Conservation (phyloP, 495 filamentous ascomycete genomes). For the Lentithecium fluviatile region DNA sequence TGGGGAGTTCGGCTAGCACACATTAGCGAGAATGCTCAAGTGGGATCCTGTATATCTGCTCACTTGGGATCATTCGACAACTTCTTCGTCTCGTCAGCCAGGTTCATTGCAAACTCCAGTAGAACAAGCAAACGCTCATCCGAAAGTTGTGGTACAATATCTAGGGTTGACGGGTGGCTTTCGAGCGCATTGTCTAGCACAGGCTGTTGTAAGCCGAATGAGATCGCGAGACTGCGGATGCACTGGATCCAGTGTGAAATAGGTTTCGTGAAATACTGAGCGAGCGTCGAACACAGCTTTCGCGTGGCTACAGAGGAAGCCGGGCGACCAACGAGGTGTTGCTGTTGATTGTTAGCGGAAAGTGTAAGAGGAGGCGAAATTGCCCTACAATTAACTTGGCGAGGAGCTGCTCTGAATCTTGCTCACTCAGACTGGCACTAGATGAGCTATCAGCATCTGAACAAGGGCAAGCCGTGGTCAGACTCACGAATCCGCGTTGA, state of each 20-base stretch:
- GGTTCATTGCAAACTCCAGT: conserved; percentile 68
- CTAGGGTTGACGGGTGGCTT: conserved; percentile 50
- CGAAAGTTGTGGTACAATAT: conserved; percentile 56
- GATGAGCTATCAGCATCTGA: conserved; percentile 26
- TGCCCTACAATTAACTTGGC: conserved; percentile 68
- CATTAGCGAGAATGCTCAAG: neutral
- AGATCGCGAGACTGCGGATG: conserved; percentile 65
- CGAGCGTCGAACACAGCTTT: conserved; percentile 82
- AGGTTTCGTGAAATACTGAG: conserved; percentile 74
- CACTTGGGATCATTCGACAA: conserved; percentile 48
- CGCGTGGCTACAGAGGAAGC: conserved; percentile 59
- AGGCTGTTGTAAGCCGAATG: conserved; percentile 55
- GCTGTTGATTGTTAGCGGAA: conserved; percentile 14
- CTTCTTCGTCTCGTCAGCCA: conserved; percentile 76
- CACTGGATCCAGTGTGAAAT: conserved; percentile 66
- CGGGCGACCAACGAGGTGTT: conserved; percentile 23
- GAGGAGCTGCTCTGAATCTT: conserved; percentile 63
- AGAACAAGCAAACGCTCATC: conserved; percentile 56
- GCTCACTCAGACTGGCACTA: conserved; percentile 61
- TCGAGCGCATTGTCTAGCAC: conserved; percentile 51
- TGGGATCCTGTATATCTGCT: conserved; percentile 34
- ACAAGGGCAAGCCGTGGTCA: neutral
- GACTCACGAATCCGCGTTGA: conserved; percentile 75
- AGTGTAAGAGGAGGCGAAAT: neutral
- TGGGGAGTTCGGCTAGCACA: conserved; percentile 13